Evolutionary conservation across 495 filamentous ascomycete species (phyloP).

Genomic region (Neurospora sp.): DNA sequence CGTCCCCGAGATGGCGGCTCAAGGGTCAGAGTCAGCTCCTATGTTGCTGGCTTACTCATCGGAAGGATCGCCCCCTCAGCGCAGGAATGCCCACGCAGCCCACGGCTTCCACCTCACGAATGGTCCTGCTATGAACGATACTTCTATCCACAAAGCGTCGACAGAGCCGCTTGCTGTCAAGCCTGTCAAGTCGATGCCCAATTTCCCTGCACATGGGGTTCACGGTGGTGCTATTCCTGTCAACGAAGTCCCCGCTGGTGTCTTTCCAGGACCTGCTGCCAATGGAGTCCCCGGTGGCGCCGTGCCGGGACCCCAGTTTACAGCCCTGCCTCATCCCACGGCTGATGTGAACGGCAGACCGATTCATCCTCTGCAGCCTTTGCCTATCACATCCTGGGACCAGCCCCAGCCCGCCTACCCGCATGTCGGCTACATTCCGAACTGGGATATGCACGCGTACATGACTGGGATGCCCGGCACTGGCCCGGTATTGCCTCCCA

Average conservation of each 20-base stretch:
- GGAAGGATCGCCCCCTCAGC: neutral
- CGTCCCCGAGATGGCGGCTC: neutral
- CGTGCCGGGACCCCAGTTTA: neutral
- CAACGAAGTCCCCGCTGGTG: neutral
- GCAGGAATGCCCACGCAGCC: neutral
- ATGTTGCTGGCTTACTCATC: neutral
- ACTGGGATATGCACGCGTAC: neutral
- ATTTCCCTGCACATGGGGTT: neutral
- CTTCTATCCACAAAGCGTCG: neutral
- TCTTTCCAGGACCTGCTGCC: neutral
- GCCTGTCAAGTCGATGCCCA: neutral
- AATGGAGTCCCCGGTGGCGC: neutral
- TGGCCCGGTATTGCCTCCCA: neutral
- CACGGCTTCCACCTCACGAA: neutral
- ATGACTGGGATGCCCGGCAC: neutral
- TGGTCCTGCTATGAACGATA: neutral
- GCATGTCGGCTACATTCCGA: neutral
- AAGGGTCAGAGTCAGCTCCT: neutral
- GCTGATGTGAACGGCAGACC: neutral
- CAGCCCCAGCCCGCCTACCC: neutral
- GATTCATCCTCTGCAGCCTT: neutral
- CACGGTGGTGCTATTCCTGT: neutral
- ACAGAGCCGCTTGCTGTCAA: neutral
- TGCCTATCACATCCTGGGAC: neutral
- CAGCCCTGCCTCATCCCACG: neutral